Conservation (phyloP, 768 basidiomycete species). For the Mycena capillaripes region DNA sequence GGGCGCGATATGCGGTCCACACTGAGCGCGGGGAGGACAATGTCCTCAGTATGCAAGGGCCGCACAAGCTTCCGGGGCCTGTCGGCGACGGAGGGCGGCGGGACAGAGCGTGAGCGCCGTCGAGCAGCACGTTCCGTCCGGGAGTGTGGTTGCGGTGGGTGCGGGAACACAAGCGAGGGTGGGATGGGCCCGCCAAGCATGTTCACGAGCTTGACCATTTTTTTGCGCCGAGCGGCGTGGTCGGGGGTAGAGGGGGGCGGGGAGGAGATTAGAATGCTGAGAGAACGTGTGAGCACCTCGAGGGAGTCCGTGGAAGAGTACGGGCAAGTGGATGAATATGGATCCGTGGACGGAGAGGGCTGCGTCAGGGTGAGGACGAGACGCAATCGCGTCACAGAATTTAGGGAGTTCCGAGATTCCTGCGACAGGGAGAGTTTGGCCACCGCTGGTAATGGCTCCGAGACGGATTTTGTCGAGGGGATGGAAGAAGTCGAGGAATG, state of each 20-base stretch:
- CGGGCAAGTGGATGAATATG: background rate
- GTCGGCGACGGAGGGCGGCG: background rate
- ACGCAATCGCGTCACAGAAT: conserved; percentile 26
- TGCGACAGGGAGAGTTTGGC: conserved; percentile 16
- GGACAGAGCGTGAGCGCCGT: conserved; percentile 35
- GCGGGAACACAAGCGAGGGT: conserved; percentile 28
- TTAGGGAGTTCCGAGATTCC: conserved; percentile 22
- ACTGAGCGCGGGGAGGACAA: conserved; percentile 6
- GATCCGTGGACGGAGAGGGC: background rate
- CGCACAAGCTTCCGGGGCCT: conserved; percentile 22
- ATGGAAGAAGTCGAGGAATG: conserved; percentile 9
- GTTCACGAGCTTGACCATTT: conserved; percentile 27
- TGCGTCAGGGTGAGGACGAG: conserved; percentile 35
- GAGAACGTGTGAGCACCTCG: conserved; percentile 16
- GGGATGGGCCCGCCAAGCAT: conserved; percentile 28
- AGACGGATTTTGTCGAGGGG: background rate
- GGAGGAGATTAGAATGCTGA: conserved; percentile 23
- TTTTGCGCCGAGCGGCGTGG: conserved; percentile 7
- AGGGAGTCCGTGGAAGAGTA: conserved; percentile 23
- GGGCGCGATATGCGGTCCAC: conserved; percentile 21
- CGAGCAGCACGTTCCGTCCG: background rate
- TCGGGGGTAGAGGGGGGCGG: conserved; percentile 1
- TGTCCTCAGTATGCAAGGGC: background rate
- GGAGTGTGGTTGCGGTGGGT: background rate
- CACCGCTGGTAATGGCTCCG: background rate